phyloP scores from a whole-genome alignment of 2,329 filamentous ascomycete species.

The Cucurbitaria berberidis region DNA sequence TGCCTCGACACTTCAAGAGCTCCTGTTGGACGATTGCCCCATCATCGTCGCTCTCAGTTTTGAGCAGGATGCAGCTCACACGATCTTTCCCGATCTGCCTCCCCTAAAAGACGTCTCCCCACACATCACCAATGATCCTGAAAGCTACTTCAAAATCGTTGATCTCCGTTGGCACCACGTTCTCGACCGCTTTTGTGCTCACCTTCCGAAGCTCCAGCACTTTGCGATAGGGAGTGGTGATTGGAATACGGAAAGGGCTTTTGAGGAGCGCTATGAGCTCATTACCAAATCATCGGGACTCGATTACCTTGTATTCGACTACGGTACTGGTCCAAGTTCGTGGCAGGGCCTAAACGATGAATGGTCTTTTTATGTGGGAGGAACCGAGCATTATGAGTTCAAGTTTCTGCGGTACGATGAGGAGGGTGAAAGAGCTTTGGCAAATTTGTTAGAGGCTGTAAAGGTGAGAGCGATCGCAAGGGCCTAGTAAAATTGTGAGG shows the following conservation, averaged over 20 bases:
- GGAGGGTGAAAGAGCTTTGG: conserved; percentile 5
- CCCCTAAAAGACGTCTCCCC: background rate
- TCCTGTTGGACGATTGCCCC: conserved; percentile 55
- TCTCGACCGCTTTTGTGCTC: conserved; percentile 9
- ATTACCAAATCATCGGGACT: background rate
- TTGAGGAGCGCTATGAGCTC: conserved; percentile 16
- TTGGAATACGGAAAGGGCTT: conserved; percentile 3
- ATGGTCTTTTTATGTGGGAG: no score
- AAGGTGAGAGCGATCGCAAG: background rate
- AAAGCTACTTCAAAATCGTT: conserved; percentile 4
- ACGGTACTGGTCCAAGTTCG: background rate
- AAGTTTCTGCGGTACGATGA: conserved; percentile 2
- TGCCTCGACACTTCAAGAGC: conserved; percentile 46
- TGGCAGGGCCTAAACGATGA: no score
- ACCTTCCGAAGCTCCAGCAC: conserved; percentile 9
- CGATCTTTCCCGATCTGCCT: conserved; percentile 5
- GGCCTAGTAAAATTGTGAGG: background rate
- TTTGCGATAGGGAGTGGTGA: conserved; percentile 13
- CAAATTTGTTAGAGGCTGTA: conserved; percentile 4
- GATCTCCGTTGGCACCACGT: conserved; percentile 18
- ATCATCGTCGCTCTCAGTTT: conserved; percentile 32
- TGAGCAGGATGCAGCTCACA: background rate
- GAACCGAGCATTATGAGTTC: background rate
- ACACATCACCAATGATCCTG: background rate
- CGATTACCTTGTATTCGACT: conserved; percentile 4